These are phyloP conservation scores for Pleurotus platypus DNA, from an alignment of 768 basidiomycete species.

Conservation along the genomic window DNA sequence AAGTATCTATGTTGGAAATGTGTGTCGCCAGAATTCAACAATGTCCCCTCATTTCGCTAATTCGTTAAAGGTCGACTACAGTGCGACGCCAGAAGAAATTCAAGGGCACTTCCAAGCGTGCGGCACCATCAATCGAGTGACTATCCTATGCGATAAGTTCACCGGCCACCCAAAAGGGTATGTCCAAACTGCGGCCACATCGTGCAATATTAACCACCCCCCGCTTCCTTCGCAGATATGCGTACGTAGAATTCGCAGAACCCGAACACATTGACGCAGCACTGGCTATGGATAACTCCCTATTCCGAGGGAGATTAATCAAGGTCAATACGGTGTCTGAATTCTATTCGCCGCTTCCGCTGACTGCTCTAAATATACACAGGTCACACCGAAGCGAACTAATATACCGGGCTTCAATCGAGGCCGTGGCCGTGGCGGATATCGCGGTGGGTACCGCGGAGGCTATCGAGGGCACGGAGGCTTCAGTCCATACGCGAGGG, in stretches of 20 bases:
- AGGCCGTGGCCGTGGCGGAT: conserved; percentile 72
- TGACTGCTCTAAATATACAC: neutral
- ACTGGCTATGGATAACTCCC: conserved; percentile 90
- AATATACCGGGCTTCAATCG: conserved; percentile 92
- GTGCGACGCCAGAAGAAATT: conserved; percentile 96
- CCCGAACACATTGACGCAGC: conserved; percentile 89
- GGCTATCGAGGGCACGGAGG: conserved; percentile 46
- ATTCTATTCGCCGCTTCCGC: neutral
- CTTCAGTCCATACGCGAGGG: conserved; percentile 60
- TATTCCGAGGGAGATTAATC: conserved; percentile 90
- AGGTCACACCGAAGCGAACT: conserved; percentile 96
- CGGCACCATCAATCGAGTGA: conserved; percentile 97
- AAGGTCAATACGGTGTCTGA: conserved; percentile 48
- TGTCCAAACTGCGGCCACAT: conserved; percentile 10
- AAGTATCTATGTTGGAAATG: conserved; percentile 96
- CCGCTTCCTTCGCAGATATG: conserved; percentile 56
- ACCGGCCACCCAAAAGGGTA: conserved; percentile 99
- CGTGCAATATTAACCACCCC: conserved; percentile 7
- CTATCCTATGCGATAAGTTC: conserved; percentile 99
- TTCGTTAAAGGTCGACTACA: conserved; percentile 83
- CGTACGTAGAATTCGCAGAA: conserved; percentile 98
- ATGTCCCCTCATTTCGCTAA: conserved; percentile 7
- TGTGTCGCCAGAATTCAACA: conserved; percentile 37
- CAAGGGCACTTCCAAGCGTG: conserved; percentile 97
- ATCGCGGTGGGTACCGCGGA: conserved; percentile 48